phyloP scores from a whole-genome alignment of 2,329 filamentous ascomycete genomes.

The Metarhizium robertsii region DNA sequence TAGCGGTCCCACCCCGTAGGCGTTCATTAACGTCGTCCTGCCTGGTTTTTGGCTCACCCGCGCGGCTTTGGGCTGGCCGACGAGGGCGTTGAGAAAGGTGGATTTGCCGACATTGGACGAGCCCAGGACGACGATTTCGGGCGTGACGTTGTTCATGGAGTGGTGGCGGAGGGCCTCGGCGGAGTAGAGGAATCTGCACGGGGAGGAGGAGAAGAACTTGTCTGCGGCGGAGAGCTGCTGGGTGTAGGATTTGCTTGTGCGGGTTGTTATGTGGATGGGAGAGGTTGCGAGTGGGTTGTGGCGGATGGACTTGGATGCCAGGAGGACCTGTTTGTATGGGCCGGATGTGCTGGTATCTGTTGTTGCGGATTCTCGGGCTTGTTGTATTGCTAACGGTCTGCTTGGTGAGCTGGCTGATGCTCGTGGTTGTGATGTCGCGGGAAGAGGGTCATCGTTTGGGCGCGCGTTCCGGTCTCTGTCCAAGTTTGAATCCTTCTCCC shows the following conservation, averaged over 20 bases:
- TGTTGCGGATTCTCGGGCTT: neutral
- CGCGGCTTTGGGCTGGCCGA: conserved; percentile 39
- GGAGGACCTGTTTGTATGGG: conserved; percentile 9
- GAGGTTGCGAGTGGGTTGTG: conserved; percentile 2
- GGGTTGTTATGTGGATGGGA: conserved; percentile 1
- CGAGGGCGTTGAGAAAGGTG: conserved; percentile 75
- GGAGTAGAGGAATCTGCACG: conserved; percentile 37
- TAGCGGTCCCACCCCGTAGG: conserved; percentile 42
- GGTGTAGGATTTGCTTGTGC: conserved; percentile 12
- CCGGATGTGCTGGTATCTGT: neutral
- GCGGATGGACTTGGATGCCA: conserved; percentile 9
- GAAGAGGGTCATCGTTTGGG: neutral
- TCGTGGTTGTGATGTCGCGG: neutral
- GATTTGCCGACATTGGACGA: conserved; percentile 89
- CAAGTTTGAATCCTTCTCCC: neutral
- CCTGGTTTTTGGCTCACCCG: conserved; percentile 41
- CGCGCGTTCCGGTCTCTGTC: neutral
- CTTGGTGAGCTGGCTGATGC: neutral
- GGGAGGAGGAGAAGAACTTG: conserved; percentile 22
- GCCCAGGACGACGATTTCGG: conserved; percentile 67
- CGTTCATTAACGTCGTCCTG: conserved; percentile 45
- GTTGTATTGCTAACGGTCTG: neutral
- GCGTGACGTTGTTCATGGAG: conserved; percentile 39
- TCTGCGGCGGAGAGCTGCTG: conserved; percentile 17
- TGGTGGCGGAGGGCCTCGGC: conserved; percentile 39